These are phyloP conservation scores for Saitozyma podzolica DNA, from an alignment of 768 basidiomycete genomes.

Conservation along the genomic window DNA sequence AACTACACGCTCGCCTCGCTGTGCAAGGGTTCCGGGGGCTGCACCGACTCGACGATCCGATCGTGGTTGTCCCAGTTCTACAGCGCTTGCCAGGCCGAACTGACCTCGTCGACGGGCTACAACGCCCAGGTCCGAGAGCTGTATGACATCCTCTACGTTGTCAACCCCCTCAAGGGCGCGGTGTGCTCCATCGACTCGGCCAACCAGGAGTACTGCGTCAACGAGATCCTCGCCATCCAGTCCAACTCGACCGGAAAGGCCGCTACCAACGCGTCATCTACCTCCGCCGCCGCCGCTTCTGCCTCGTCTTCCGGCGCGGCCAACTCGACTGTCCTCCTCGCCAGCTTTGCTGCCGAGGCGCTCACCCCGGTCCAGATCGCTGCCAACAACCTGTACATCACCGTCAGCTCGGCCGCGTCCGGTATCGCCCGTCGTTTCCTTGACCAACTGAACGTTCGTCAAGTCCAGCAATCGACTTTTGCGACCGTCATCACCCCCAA, in stretches of 20 bases:
- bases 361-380: constrained; percentile 41
- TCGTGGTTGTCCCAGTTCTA: constrained; percentile 69
- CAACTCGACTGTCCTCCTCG: constrained; percentile 31
- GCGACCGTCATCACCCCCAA: constrained; percentile 53
- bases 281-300: constrained; percentile 34
- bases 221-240: constrained; percentile 51
- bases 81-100: constrained; percentile 67
- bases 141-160: constrained; percentile 78
- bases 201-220: constrained; percentile 67
- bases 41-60: constrained; percentile 59
- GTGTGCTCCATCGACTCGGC: constrained; percentile 74
- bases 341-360: constrained; percentile 31
- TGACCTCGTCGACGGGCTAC: constrained; percentile 56
- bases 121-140: constrained; percentile 59
- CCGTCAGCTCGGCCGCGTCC: constrained; percentile 27
- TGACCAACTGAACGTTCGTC: constrained; percentile 29
- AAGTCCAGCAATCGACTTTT: constrained; percentile 23
- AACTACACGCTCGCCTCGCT: constrained; percentile 56
- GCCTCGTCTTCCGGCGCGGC: constrained; percentile 10
- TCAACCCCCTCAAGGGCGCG: constrained; percentile 66
- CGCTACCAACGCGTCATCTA: constrained; percentile 4
- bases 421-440: constrained; percentile 35
- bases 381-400: constrained; percentile 42
- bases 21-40: constrained; percentile 59
- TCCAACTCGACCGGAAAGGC: constrained; percentile 17